These are phyloP conservation scores for Aspergillus niger DNA, from an alignment of 2,329 filamentous ascomycete genomes.

Conservation along the genomic window DNA sequence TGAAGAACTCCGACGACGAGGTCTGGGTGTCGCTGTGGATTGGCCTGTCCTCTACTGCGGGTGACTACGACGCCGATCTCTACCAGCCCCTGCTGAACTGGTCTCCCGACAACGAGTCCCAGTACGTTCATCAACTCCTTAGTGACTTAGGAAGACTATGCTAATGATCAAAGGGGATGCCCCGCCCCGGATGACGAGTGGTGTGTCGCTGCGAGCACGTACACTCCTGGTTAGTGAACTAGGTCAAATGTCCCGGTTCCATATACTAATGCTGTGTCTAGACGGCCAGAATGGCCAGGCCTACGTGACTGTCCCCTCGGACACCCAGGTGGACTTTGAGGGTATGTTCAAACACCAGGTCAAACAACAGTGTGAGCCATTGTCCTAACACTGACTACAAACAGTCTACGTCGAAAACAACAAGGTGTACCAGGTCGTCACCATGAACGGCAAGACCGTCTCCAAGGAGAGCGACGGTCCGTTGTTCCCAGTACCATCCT, in stretches of 20 bases:
- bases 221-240: slow-evolving; percentile 17
- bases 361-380: too few relatives aligned
- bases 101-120: slow-evolving; percentile 22
- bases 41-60: slow-evolving; percentile 16
- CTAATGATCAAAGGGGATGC: slow-evolving; percentile 15
- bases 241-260: too few relatives aligned
- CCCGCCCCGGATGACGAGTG: slow-evolving; percentile 17
- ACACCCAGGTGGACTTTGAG: slow-evolving; percentile 20
- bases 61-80: slow-evolving; percentile 12
- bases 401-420: slow-evolving; percentile 15
- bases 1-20: slow-evolving; percentile 11
- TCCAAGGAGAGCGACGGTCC: slow-evolving; percentile 23
- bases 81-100: slow-evolving; percentile 24
- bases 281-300: slow-evolving; percentile 20
- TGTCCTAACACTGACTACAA: neutral
- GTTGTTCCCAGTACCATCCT: neutral
- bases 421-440: slow-evolving; percentile 22
- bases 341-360: slow-evolving; percentile 6
- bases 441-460: slow-evolving; percentile 17
- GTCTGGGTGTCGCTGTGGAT: slow-evolving; percentile 25
- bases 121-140: slow-evolving; percentile 10
- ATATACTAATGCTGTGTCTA: neutral
- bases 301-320: slow-evolving; percentile 19
- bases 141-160: neutral
- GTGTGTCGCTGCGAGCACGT: slow-evolving; percentile 25